Percentiles rank a stretch among this genome's conserved stretches.
phyloP scores from a whole-genome alignment of 1,284 basidiomycete species.

The Leucoagaricus sp. region DNA sequence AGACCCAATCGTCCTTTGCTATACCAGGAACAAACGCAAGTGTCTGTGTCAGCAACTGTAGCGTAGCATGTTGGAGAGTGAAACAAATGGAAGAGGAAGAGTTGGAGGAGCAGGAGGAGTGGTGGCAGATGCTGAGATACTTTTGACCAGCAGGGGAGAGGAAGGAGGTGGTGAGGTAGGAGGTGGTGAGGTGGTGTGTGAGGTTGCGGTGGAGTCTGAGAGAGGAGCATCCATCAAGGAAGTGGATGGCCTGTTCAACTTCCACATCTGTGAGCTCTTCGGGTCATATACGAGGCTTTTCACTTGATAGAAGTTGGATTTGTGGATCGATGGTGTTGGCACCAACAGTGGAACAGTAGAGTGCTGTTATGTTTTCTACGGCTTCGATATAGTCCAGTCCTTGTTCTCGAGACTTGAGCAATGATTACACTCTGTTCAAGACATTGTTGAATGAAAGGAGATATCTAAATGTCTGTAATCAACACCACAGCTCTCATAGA shows the following conservation, averaged over 20 bases:
- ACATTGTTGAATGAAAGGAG: slow-evolving; percentile 90
- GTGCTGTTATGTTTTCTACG: slow-evolving; percentile 75
- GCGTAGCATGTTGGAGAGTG: slow-evolving; percentile 7
- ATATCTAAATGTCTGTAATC: slow-evolving; percentile 64
- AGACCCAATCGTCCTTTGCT: slow-evolving; percentile 49
- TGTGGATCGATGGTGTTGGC: slow-evolving; percentile 67
- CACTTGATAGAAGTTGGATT: slow-evolving; percentile 72
- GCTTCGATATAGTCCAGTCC: slow-evolving; percentile 85
- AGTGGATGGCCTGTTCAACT: slow-evolving; percentile 87
- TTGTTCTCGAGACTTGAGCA: slow-evolving; percentile 65
- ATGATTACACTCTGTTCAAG: slow-evolving; percentile 80
- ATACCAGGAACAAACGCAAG: slow-evolving; percentile 56
- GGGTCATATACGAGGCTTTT: slow-evolving; percentile 70
- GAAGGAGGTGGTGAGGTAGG: slow-evolving; percentile 12
- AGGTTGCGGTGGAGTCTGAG: slow-evolving; percentile 46
- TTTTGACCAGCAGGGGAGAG: too few species aligned
- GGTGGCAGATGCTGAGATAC: too few species aligned
- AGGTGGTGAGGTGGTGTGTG: slow-evolving; percentile 45
- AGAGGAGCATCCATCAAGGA: slow-evolving; percentile 33
- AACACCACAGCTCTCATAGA: not conserved
- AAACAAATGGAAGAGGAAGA: too few species aligned
- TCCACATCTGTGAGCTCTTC: slow-evolving; percentile 88
- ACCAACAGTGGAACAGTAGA: slow-evolving; percentile 78
- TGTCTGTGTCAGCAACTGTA: slow-evolving; percentile 47
- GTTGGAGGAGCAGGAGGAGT: too few species aligned